Conservation (phyloP, 345 rosid species). For the Populus alba region DNA sequence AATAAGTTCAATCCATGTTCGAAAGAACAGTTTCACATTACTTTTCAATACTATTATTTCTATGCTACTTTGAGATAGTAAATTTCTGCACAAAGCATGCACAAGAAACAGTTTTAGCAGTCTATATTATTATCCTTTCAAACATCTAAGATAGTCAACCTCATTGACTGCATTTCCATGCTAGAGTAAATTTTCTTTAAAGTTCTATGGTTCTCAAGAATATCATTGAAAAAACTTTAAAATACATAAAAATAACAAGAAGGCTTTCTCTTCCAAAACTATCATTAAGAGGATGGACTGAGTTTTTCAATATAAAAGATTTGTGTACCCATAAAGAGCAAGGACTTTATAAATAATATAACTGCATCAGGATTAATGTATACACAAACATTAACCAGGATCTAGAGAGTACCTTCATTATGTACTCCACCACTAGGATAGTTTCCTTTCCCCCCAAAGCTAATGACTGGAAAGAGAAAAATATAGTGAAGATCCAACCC, state of each 20-base stretch:
- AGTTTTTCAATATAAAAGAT: no score
- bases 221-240: no score
- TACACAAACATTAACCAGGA: slow-evolving; percentile 10
- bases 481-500: slow-evolving; percentile 5
- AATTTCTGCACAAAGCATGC: neutral
- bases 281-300: no score
- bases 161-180: neutral
- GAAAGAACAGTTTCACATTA: neutral
- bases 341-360: neutral
- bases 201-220: no score
- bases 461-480: slow-evolving; percentile 49
- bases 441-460: slow-evolving; percentile 91
- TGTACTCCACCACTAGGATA: slow-evolving; percentile 77
- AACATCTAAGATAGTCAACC: neutral
- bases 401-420: slow-evolving; percentile 77
- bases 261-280: no score
- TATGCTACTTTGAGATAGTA: neutral
- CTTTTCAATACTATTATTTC: neutral
- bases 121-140: neutral
- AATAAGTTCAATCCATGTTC: neutral
- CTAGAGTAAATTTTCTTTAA: neutral
- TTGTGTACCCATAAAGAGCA: no score
- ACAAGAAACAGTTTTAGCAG: neutral
- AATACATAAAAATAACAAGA: no score
- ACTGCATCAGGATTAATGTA: neutral